Evolutionary conservation across 2,329 filamentous ascomycete species (phyloP).

Genomic region (Fusarium sterilihyphosum): DNA sequence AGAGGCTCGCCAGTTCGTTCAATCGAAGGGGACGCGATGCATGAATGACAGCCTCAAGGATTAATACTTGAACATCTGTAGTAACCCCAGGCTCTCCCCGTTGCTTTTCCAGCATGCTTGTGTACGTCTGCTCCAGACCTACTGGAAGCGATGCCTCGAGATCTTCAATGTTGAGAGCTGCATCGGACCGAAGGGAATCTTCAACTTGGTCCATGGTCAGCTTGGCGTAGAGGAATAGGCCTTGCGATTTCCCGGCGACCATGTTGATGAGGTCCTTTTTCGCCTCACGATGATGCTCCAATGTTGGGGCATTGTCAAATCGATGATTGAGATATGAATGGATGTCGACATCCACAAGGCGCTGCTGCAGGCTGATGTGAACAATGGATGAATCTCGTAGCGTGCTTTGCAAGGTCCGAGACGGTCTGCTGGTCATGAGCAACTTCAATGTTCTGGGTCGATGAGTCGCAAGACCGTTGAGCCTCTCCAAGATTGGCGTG

Average conservation of each 20-base stretch:
- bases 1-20: constrained; percentile 47
- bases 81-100: constrained; percentile 42
- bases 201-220: constrained; percentile 38
- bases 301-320: constrained; percentile 12
- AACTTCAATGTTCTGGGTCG: constrained; percentile 33
- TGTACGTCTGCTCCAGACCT: constrained; percentile 45
- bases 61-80: constrained; percentile 46
- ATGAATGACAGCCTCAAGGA: constrained; percentile 54
- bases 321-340: constrained; percentile 25
- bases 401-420: constrained; percentile 31
- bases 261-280: constrained; percentile 31
- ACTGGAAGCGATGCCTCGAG: constrained; percentile 30
- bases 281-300: not conserved
- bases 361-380: constrained; percentile 36
- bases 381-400: constrained; percentile 34
- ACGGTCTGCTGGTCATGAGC: constrained; percentile 36
- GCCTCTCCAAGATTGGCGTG: constrained; percentile 23
- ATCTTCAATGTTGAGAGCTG: not conserved
- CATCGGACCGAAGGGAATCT: not conserved
- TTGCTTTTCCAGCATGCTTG: constrained; percentile 50
- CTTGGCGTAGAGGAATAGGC: constrained; percentile 38
- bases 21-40: constrained; percentile 51
- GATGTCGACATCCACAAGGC: constrained; percentile 35
- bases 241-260: constrained; percentile 23
- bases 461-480: constrained; percentile 32